Conservation (phyloP, 2,329 filamentous ascomycete genomes). For the Colletotrichum noveboracense region DNA sequence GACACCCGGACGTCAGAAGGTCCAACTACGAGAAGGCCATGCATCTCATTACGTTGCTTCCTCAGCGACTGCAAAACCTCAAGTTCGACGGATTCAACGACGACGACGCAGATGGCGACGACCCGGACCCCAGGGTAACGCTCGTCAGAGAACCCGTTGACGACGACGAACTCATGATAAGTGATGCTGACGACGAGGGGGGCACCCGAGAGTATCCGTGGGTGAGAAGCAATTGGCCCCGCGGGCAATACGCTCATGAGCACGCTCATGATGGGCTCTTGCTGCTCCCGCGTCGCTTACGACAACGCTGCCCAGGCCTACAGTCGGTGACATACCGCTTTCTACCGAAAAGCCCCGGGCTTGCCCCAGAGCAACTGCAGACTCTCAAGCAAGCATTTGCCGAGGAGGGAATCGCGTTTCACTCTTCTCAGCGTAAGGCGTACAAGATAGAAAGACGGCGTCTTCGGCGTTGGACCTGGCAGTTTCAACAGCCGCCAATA, state of each 20-base stretch:
- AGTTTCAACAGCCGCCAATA: no score
- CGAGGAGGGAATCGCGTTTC: background rate
- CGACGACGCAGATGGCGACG: background rate
- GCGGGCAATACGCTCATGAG: background rate
- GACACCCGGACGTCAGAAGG: background rate
- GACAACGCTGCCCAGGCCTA: background rate
- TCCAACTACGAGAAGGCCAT: background rate
- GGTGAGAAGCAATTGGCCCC: background rate
- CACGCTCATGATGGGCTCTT: background rate
- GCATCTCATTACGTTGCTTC: background rate
- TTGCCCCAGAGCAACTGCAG: background rate
- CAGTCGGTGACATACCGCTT: background rate
- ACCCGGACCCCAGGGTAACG: background rate
- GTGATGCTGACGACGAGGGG: no score
- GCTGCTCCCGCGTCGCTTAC: background rate
- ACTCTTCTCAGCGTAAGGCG: rapidly evolving
- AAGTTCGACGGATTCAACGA: background rate
- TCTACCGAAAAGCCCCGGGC: background rate
- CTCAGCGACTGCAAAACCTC: background rate
- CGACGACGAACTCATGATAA: no score
- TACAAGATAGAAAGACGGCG: background rate
- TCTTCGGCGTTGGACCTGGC: no score
- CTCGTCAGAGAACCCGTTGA: background rate
- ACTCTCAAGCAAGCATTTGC: background rate
- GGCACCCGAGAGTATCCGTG: background rate